Base-by-base conservation (phyloP, 495 filamentous ascomycete genomes). In the Trichoderma erinaceum region DNA sequence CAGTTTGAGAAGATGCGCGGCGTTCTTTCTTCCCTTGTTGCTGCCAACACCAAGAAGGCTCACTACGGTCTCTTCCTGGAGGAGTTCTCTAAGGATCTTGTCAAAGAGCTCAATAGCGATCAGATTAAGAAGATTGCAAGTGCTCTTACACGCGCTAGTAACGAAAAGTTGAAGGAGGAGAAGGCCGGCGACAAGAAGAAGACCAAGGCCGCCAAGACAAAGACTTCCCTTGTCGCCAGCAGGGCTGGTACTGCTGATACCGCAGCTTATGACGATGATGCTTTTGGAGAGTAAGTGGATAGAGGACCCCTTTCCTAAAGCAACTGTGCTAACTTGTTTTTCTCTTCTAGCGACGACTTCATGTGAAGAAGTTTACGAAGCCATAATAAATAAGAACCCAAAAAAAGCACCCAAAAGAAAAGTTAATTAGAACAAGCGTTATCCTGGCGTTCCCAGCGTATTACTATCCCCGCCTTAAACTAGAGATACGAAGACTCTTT, bases 121-220 rank as follows among this genome's bases (percentile, higher is more conserved):
- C 92, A 98, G 79, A 92, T 97, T 75, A 96, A 97, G 87, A 97
- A 97, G 84, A 85, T 97, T 68, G 86, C 92, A 4, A 94, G 88
- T 79, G 85, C 86, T 38, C 78, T 98, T 74, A 94, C 92, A 25
- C 88, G 90, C 13, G 82, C 97, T 64, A 84, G 91, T 72, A 99
- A 99, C 74, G 96, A 99, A 86, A 97, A 95, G 85, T 91, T 97
- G 92, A 96, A 92, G 83, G 95, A 97, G 79, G 96, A 99, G 86
- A 96, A 97, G 83, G 85, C 88, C 15, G 87, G 91, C 4, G 93
- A 97, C 71, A 98, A 97, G 84, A 98, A 97, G 89, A 99, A 98
- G 86, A 89, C 81, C 69, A 97, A 97, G 84, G 91, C 91, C 12
- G 90, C 90, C 52, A 97, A 97, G 87, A 94, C 90, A 18, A 99